Conservation (phyloP, 139 green algal genomes). For the Haematococcus lacustris region DNA sequence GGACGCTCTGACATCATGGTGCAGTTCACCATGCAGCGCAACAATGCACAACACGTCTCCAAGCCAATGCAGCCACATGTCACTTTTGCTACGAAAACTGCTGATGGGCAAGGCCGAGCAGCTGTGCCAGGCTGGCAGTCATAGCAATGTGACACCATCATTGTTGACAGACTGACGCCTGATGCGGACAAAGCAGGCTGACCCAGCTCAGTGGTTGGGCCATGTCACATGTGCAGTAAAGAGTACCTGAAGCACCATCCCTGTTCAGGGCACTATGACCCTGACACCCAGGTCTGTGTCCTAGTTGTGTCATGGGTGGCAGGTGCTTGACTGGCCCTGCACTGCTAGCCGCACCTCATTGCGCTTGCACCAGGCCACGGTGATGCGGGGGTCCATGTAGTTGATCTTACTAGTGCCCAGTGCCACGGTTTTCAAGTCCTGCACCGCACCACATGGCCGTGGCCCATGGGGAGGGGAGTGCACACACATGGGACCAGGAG, state of each 20-base stretch:
- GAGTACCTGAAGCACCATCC: not conserved
- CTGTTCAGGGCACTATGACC: not conserved
- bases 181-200: not conserved
- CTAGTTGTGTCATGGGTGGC: not conserved
- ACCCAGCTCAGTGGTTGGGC: not conserved
- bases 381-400: constrained; percentile 99
- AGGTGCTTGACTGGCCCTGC: not conserved
- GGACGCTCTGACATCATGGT: not conserved
- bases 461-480: too few relatives aligned
- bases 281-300: not conserved
- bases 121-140: too few relatives aligned
- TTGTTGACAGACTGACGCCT: too few relatives aligned
- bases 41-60: constrained; percentile 27
- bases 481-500: too few relatives aligned
- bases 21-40: too few relatives aligned
- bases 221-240: not conserved
- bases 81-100: too few relatives aligned
- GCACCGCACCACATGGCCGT: too few relatives aligned
- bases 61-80: not conserved
- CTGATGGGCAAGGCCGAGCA: too few relatives aligned
- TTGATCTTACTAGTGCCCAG: constrained; percentile 99
- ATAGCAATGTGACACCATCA: too few relatives aligned
- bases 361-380: constrained; percentile 93
- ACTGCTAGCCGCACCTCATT: constrained; percentile 48
- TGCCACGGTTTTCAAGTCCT: constrained; percentile 95